phyloP scores from a whole-genome alignment of 768 basidiomycete species.

The Podaxis pistillaris region DNA sequence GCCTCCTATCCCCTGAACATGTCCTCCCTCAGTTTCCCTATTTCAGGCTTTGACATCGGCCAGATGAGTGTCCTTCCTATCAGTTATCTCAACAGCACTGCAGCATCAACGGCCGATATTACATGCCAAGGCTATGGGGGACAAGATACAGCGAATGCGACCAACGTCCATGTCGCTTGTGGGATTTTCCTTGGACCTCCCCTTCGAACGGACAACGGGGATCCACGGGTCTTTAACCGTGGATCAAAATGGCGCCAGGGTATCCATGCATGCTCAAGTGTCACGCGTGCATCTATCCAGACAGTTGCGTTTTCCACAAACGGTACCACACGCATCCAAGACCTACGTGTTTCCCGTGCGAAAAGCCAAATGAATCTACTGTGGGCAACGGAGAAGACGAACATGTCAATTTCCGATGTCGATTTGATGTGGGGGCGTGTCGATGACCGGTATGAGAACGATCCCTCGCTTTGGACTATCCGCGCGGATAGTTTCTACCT shows the following conservation, averaged over 20 bases:
- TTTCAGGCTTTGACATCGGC: not conserved
- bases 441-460: slow-evolving; percentile 10
- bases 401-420: not conserved
- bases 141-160: slow-evolving; percentile 19
- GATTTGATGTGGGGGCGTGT: slow-evolving; percentile 11
- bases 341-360: not conserved
- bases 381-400: slow-evolving; percentile 8
- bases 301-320: slow-evolving; percentile 4
- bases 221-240: slow-evolving; percentile 9
- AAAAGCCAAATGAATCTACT: not conserved
- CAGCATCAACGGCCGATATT: not conserved
- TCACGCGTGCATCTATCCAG: slow-evolving; percentile 15
- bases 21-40: not conserved
- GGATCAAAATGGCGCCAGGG: slow-evolving; percentile 24
- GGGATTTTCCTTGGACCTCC: slow-evolving; percentile 20
- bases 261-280: slow-evolving; percentile 19
- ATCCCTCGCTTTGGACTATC: slow-evolving; percentile 10
- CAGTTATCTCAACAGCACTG: slow-evolving; percentile 5
- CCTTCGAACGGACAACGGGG: slow-evolving; percentile 21
- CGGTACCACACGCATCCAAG: not conserved
- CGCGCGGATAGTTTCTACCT: slow-evolving; percentile 3
- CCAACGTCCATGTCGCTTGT: slow-evolving; percentile 23
- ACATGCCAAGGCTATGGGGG: slow-evolving; percentile 21
- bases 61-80: not conserved
- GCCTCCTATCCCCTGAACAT: slow-evolving; percentile 4